phyloP scores from a whole-genome alignment of 768 basidiomycete genomes.

The Tylopilus rubrobrunneus region DNA sequence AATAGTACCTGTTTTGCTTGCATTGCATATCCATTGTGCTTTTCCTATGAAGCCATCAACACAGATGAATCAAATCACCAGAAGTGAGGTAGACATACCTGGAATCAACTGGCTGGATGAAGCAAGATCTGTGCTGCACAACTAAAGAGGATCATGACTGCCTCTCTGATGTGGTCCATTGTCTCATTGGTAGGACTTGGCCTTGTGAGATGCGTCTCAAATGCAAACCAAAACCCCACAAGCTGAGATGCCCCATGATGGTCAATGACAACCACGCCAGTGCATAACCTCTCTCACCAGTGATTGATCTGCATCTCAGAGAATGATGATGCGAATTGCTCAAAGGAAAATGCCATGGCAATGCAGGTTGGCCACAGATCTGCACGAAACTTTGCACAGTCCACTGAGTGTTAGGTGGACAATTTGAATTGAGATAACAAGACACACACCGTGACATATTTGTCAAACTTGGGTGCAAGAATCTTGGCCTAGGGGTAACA shows the following conservation, averaged over 20 bases:
- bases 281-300: slow-evolving; percentile 81
- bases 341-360: slow-evolving; percentile 68
- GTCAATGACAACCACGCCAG: slow-evolving; percentile 80
- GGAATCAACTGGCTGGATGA: slow-evolving; percentile 74
- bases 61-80: background rate
- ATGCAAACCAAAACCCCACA: slow-evolving; percentile 70
- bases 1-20: slow-evolving; percentile 85
- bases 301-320: slow-evolving; percentile 53
- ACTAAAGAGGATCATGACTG: slow-evolving; percentile 91
- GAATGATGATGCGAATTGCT: slow-evolving; percentile 63
- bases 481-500: slow-evolving; percentile 60
- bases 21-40: slow-evolving; percentile 79
- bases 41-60: slow-evolving; percentile 46
- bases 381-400: slow-evolving; percentile 69
- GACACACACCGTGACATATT: slow-evolving; percentile 76
- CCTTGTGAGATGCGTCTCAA: slow-evolving; percentile 68
- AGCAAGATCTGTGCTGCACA: slow-evolving; percentile 83
- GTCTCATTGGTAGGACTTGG: slow-evolving; percentile 60
- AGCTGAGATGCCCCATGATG: slow-evolving; percentile 71
- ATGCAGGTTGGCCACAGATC: slow-evolving; percentile 88
- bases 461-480: slow-evolving; percentile 87
- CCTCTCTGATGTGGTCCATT: slow-evolving; percentile 88
- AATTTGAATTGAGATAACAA: background rate
- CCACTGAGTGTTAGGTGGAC: background rate
- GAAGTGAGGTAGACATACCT: slow-evolving; percentile 40